Percentiles rank a stretch among this genome's conserved stretches.
These are phyloP conservation scores for Gossypium armourianum DNA, from an alignment of 441 rosid genomes.

Conservation along the genomic window DNA sequence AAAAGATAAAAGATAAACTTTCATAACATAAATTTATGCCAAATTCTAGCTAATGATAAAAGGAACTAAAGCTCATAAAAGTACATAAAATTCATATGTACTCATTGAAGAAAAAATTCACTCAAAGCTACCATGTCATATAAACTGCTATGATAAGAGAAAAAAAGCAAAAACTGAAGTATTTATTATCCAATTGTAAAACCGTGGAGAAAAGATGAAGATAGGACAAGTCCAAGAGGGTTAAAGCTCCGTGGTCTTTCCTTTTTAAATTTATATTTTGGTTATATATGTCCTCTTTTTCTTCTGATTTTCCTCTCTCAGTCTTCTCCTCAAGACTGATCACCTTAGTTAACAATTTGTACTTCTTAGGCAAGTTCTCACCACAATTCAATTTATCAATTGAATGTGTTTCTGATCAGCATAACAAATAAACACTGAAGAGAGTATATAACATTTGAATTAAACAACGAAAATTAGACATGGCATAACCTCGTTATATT, in stretches of 20 bases:
- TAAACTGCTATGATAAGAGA: background rate
- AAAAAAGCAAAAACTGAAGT: background rate
- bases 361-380: background rate
- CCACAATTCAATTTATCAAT: background rate
- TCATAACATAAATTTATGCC: background rate
- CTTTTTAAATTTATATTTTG: background rate
- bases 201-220: background rate
- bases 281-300: background rate
- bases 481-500: background rate
- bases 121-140: background rate
- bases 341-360: background rate
- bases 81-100: background rate
- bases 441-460: background rate
- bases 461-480: background rate
- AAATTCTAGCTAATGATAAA: background rate
- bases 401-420: background rate
- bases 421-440: background rate
- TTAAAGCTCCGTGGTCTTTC: background rate
- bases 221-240: background rate
- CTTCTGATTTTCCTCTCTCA: background rate
- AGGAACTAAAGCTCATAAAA: conserved; percentile 2
- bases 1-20: background rate
- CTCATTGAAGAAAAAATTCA: background rate
- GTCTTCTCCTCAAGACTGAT: background rate
- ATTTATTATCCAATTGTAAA: background rate